Base-by-base conservation (phyloP, 2,329 filamentous ascomycete genomes). In the Penicillium verrucosum region DNA sequence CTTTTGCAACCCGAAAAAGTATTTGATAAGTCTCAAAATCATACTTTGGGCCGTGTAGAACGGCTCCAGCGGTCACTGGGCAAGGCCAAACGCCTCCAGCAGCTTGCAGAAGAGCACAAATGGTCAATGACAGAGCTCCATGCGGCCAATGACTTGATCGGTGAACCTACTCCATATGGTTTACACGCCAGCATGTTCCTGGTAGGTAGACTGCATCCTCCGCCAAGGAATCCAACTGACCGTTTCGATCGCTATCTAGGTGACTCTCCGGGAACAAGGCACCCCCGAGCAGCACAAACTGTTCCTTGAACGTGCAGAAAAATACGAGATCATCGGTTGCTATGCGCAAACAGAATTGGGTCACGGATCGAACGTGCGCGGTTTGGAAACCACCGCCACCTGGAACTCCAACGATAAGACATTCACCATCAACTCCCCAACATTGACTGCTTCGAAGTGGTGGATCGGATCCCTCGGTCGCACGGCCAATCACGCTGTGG, bases 311-410 rank as follows among this genome's bases (percentile, higher is more conserved):
- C 83, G 79, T 37, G 88, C 89, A 1, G 78, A 85, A 63, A 82
- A 82, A 41, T 91, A 90, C 74, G 79, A 90, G 68, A 84, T 85
- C 66, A 88, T 91, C 62, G 89, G 89, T 51, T 92, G 89, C 68
- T 92, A 92, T 66, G 89, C 89, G 8, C 89, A 92, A 74, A 92
- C 89, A 0, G 89, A 92, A 73, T 77, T 92, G 40, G 89, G 89
- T 18, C 89, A 92, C 68, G 89, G 89, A 16, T 89, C 85, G 16
- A 92, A 92, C 63, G 89, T 90, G 1, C 79, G 87, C 57, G 88
- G 88, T 12, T 78, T 90, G 12, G 86, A 90, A 74, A 89, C 87
- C 0, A 88, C 84, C 0, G 88, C 88, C 1, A 90, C 85, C 0
- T 92, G 88, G 88, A 87, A 89, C 67, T 77, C 83, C 0, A 78